Base-by-base conservation (phyloP, 257 asterid genomes). In the Capsicum chinense region DNA sequence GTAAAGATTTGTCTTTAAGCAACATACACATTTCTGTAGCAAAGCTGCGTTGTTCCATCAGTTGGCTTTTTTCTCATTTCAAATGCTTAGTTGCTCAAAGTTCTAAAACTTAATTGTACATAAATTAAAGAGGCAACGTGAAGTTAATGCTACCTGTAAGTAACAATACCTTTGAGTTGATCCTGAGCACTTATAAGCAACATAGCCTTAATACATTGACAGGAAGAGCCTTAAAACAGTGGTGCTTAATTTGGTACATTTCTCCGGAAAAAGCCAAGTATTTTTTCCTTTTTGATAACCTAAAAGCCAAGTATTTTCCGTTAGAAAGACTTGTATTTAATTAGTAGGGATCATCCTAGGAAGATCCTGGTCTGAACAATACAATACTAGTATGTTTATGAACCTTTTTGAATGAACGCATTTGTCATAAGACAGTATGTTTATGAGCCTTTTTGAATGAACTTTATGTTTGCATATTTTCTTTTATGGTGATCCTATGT, bases 1-100 rank as follows among this genome's bases (percentile, higher is more conserved):
- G 99, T 91, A 91, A 37, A 84, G 69, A 42, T 79, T 78, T 63
- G 67, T 21, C 13, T 33, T 57, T 13, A n/a, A 19, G 70, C n/a
- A 57, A 21, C 48, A 12, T 0, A 78, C 50, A 56, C 56, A 10
- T 5, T 39, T 79, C 54, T 64, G 37, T 56, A 50, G 35, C 47
- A 39, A 7, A 21, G 78, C 73, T 37, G 48, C 39, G 59, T 48
- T 52, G 56, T 63, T n/a, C 52, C 63, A 4, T 52, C 81, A 76
- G 63, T 52, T 52, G 81, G 63, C 26, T 76, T 76, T 15, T 4
- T 58, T 50, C 58, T 62, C 44, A 19, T 81, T 26, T 66, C 62
- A 54, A 67, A 82, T 59, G 79, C 76, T 84, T 58, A 50, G 8
- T 52, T 14, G 2, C 81, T 19, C 47, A 26, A 74, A 50, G 60